Evolutionary conservation across 805 yeast genomes (phyloP).

Genomic region (Starmerella floricola): DNA sequence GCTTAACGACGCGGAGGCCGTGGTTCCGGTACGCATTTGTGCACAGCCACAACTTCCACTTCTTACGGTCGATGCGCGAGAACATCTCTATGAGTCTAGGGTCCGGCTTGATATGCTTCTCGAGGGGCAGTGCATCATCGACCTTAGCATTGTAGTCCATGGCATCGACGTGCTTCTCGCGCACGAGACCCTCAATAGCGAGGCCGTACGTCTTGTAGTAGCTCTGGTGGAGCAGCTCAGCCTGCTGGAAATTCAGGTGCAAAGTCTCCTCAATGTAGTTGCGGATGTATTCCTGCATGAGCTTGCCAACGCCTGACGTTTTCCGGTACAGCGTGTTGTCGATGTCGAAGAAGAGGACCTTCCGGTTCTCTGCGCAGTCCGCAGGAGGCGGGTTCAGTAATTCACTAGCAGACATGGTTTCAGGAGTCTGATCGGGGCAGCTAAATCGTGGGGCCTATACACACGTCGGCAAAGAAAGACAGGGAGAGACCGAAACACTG

Average conservation of each 20-base stretch:
- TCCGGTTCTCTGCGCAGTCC: constrained; percentile 8
- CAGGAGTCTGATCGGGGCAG: no score
- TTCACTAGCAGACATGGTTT: constrained; percentile 14
- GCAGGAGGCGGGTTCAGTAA: constrained; percentile 15
- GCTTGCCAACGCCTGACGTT: constrained; percentile 62
- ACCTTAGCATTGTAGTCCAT: constrained; percentile 77
- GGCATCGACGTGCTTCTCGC: constrained; percentile 61
- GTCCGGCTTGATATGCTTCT: constrained; percentile 54
- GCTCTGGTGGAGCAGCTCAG: constrained; percentile 52
- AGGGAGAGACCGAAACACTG: no score
- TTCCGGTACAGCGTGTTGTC: constrained; percentile 81
- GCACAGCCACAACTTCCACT: constrained; percentile 75
- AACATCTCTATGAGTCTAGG: constrained; percentile 28
- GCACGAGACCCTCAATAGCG: constrained; percentile 78
- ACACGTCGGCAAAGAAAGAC: no score
- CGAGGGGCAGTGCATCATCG: constrained; percentile 85
- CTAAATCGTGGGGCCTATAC: no score
- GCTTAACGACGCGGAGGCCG: constrained; percentile 63
- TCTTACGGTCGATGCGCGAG: constrained; percentile 32
- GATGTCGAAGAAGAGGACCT: constrained; percentile 70
- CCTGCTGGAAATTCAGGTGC: constrained; percentile 55
- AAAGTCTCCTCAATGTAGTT: constrained; percentile 61
- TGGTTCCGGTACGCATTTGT: constrained; percentile 92
- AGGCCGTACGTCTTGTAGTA: constrained; percentile 83
- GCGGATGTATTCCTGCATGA: constrained; percentile 81